Evolutionary conservation across 139 green algal species (phyloP).

Genomic region (Picochlorum sp.): DNA sequence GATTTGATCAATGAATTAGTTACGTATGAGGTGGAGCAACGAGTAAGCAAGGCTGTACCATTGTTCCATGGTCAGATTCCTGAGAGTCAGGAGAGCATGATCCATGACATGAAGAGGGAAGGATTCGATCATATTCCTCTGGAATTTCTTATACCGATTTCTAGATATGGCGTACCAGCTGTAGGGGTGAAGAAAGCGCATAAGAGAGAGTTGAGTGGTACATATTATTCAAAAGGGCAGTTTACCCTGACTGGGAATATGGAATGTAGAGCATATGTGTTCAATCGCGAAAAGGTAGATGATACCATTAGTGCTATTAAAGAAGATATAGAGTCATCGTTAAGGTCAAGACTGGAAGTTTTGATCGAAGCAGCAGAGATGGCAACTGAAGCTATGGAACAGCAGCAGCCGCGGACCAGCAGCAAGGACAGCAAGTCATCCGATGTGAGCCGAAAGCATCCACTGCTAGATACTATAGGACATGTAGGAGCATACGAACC

Average conservation of each 20-base stretch:
- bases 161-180: background rate
- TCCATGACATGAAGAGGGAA: slow-evolving; percentile 4
- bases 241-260: slow-evolving; percentile 11
- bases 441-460: background rate
- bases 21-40: slow-evolving; percentile 3
- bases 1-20: background rate
- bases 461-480: slow-evolving; percentile 15
- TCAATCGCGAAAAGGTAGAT: slow-evolving; percentile 8
- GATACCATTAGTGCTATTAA: slow-evolving; percentile 14
- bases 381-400: background rate
- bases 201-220: slow-evolving; percentile 4
- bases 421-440: slow-evolving; percentile 1
- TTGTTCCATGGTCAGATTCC: background rate
- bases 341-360: slow-evolving; percentile 12
- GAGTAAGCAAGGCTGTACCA: slow-evolving; percentile 3
- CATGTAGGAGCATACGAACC: slow-evolving; percentile 11
- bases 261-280: slow-evolving; percentile 21
- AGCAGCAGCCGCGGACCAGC: background rate
- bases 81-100: background rate
- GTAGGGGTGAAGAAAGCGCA: background rate
- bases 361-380: slow-evolving; percentile 21
- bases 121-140: slow-evolving; percentile 7
- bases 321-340: slow-evolving; percentile 11
- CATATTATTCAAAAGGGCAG: background rate
- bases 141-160: slow-evolving; percentile 2